A percentile compares a stretch with the other conserved stretches of the same genome.
These are phyloP conservation scores for Macrolepiota albuminosa DNA, from an alignment of 768 basidiomycete species.

Conservation along the genomic window DNA sequence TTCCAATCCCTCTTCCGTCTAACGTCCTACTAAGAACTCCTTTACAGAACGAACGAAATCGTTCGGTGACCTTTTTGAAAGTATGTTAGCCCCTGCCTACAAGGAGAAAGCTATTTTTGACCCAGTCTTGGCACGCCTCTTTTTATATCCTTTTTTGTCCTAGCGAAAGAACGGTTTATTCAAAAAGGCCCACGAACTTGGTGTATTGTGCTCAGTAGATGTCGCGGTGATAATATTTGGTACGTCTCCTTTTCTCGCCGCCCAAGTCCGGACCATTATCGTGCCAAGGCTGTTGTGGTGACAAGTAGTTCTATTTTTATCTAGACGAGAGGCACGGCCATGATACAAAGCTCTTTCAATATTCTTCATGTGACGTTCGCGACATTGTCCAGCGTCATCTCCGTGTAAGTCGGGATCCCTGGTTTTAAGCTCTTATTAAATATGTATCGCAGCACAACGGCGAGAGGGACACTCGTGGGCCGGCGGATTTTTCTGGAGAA, in stretches of 20 bases:
- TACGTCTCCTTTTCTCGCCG: background rate
- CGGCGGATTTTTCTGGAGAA: slow-evolving; percentile 28
- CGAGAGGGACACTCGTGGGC: slow-evolving; percentile 31
- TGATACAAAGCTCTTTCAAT: slow-evolving; percentile 68
- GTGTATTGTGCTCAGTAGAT: slow-evolving; percentile 15
- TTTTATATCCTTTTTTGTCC: slow-evolving; percentile 7
- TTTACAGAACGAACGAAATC: slow-evolving; percentile 16
- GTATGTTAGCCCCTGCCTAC: slow-evolving; percentile 10
- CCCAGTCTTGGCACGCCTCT: slow-evolving; percentile 14
- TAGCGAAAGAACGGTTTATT: slow-evolving; percentile 17
- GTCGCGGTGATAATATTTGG: slow-evolving; percentile 16
- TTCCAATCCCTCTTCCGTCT: background rate
- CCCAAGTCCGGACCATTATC: background rate
- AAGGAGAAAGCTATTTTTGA: slow-evolving; percentile 18
- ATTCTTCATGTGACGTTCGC: slow-evolving; percentile 56
- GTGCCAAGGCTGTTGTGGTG: slow-evolving; percentile 11
- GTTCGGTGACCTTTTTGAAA: slow-evolving; percentile 17
- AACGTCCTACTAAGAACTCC: background rate
- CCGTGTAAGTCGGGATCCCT: slow-evolving; percentile 24
- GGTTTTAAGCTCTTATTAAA: background rate
- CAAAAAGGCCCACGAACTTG: slow-evolving; percentile 17
- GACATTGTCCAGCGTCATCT: slow-evolving; percentile 58
- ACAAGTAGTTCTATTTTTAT: slow-evolving; percentile 18
- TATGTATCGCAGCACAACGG: slow-evolving; percentile 25
- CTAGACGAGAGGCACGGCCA: slow-evolving; percentile 30